Conservation (phyloP, 2,329 filamentous ascomycete species). For the Curvularia sp. region DNA sequence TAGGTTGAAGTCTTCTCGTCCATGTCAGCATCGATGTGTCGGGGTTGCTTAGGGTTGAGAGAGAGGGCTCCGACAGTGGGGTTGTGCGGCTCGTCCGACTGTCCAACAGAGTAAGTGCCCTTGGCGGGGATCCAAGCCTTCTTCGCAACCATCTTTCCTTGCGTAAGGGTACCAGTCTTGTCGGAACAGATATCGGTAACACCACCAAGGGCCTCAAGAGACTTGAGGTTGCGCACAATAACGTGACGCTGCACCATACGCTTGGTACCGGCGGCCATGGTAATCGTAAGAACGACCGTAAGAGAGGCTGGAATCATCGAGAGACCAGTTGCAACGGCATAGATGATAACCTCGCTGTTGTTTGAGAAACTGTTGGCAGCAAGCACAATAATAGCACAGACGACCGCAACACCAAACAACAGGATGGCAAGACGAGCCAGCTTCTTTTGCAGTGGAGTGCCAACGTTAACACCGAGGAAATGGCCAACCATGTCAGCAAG, state of each 20-base stretch:
- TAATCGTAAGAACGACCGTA: conserved; percentile 51
- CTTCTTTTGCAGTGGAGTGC: conserved; percentile 50
- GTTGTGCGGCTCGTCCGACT: conserved; percentile 40
- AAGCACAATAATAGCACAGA: conserved; percentile 52
- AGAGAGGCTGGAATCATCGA: conserved; percentile 51
- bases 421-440: conserved; percentile 46
- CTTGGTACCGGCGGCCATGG: conserved; percentile 51
- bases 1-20: conserved; percentile 7
- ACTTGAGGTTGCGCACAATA: conserved; percentile 47
- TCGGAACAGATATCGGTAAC: conserved; percentile 60
- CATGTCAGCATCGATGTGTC: conserved; percentile 11
- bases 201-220: conserved; percentile 47
- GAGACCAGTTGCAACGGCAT: conserved; percentile 50
- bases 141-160: conserved; percentile 48
- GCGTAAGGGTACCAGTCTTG: conserved; percentile 56
- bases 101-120: conserved; percentile 45
- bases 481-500: conserved; percentile 49
- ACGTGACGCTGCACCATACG: conserved; percentile 48
- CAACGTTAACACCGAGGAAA: conserved; percentile 53
- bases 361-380: conserved; percentile 46
- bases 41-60: conserved; percentile 34
- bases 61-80: conserved; percentile 42
- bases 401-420: conserved; percentile 48
- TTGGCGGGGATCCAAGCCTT: conserved; percentile 46
- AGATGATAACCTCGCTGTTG: conserved; percentile 50